These are phyloP conservation scores for Fimicolochytrium jonesii DNA, from an alignment of 192 early-diverging fungal species.

Conservation along the genomic window DNA sequence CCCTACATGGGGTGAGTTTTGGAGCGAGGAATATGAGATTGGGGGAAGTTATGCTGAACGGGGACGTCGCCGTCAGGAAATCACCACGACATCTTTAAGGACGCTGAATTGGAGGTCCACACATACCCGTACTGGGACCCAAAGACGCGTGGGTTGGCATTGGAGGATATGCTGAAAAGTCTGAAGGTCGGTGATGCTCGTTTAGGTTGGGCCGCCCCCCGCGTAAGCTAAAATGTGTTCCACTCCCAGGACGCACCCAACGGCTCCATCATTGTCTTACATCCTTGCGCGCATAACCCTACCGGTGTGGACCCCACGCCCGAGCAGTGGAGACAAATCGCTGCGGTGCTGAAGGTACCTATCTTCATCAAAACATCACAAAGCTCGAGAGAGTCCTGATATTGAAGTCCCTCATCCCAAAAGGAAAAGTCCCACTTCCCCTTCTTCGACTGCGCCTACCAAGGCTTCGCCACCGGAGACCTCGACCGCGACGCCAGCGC, in stretches of 20 bases:
- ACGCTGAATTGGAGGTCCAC: constrained; percentile 75
- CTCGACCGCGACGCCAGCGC: constrained; percentile 89
- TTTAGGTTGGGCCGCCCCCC: background rate
- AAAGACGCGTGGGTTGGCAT: constrained; percentile 68
- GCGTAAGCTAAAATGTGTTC: background rate
- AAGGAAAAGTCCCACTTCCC: constrained; percentile 76
- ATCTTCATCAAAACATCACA: background rate
- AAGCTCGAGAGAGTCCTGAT: too few species aligned
- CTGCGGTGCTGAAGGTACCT: constrained; percentile 65
- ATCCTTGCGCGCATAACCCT: constrained; percentile 98
- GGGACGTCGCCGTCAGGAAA: constrained; percentile 53
- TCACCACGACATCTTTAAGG: constrained; percentile 84
- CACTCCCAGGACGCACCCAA: constrained; percentile 54
- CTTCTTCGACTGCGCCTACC: constrained; percentile 99
- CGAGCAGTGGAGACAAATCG: constrained; percentile 91
- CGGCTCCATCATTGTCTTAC: constrained; percentile 83
- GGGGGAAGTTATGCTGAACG: too few species aligned
- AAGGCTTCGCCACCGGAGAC: constrained; percentile 94
- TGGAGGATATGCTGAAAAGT: constrained; percentile 68
- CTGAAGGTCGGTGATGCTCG: constrained; percentile 42
- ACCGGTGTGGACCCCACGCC: constrained; percentile 96
- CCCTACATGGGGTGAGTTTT: constrained; percentile 86
- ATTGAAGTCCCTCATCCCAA: too few species aligned
- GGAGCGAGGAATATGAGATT: background rate
- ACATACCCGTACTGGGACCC: constrained; percentile 93